These are phyloP conservation scores for Aspergillus flavus DNA, from an alignment of 2,329 filamentous ascomycete species.

Conservation along the genomic window DNA sequence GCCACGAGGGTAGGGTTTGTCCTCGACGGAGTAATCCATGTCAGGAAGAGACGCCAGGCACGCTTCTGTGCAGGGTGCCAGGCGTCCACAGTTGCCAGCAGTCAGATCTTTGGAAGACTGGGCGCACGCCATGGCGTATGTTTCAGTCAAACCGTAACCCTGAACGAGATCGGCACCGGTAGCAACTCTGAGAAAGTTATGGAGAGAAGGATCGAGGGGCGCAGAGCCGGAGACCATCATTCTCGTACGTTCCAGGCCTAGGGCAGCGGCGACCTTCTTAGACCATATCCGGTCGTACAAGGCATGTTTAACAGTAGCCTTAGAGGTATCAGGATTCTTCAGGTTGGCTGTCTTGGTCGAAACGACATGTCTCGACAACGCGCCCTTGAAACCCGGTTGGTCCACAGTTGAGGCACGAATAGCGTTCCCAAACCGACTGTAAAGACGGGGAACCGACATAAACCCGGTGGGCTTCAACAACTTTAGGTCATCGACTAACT, in stretches of 20 bases:
- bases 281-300: conserved; percentile 75
- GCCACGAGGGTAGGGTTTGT: conserved; percentile 87
- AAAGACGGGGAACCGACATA: conserved; percentile 86
- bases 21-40: conserved; percentile 86
- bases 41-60: conserved; percentile 88
- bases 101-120: conserved; percentile 73
- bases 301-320: conserved; percentile 65
- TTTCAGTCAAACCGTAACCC: conserved; percentile 93
- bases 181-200: conserved; percentile 83
- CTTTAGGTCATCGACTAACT: conserved; percentile 89
- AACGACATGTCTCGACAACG: conserved; percentile 78
- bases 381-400: conserved; percentile 76
- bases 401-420: conserved; percentile 80
- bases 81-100: conserved; percentile 78
- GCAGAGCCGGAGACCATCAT: conserved; percentile 87
- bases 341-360: conserved; percentile 78
- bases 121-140: conserved; percentile 74
- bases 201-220: conserved; percentile 83
- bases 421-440: conserved; percentile 83
- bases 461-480: conserved; percentile 79
- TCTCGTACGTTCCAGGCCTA: conserved; percentile 74
- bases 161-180: conserved; percentile 79
- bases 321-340: conserved; percentile 65
- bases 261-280: conserved; percentile 78
- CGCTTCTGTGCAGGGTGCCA: conserved; percentile 68